Base-by-base conservation (phyloP, 257 asterid genomes). In the Przewalskia tangutica region DNA sequence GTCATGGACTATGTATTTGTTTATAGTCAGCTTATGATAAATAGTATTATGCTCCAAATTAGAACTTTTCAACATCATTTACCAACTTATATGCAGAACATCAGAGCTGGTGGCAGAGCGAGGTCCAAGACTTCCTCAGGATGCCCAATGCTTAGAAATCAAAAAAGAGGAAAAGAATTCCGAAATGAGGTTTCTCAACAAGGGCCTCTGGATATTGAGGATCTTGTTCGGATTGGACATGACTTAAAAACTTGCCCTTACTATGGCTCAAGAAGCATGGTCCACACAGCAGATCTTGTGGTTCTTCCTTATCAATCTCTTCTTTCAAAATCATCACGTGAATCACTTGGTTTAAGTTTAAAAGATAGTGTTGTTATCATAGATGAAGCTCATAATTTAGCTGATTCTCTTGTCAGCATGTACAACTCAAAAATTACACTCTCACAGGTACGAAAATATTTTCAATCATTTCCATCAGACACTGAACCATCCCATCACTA, bases 371-470 rank as follows among this genome's bases (percentile, higher is more conserved):
- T 96, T 44, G 77, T 96, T 58, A 90, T 96, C 84, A 93, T 96
- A 79, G 99, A 96, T 8, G 99, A 96, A 87, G 99, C 99, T 84
- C 99, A 96, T 84, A 96, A 96, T 89, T 93, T 96, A 67, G 98
- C 99, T 78, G 99, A 96, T 81, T 91, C 98, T 71, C 95, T 96
- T 76, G 91, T 93, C 87, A 90, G 91, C 83, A 94, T 96, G 98
- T 89, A 94, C 79, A 92, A 96, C 77, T 94, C 97, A 62, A 92
- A 90, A 85, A 88, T 96, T 81, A 86, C 95, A n/a, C 42, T 89
- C 80, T 83, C 91, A 40, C 99, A 96, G 97, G 99, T 96, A 88
- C 78, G 82, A 46, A 17, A 17, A 3, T 14, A 7, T 75, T 75
- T 73, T 5, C 14, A 50, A 50, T 50, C 80, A 75, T 50, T 75